Conservation (phyloP, 805 yeast species). For the Candida endomychidarum region DNA sequence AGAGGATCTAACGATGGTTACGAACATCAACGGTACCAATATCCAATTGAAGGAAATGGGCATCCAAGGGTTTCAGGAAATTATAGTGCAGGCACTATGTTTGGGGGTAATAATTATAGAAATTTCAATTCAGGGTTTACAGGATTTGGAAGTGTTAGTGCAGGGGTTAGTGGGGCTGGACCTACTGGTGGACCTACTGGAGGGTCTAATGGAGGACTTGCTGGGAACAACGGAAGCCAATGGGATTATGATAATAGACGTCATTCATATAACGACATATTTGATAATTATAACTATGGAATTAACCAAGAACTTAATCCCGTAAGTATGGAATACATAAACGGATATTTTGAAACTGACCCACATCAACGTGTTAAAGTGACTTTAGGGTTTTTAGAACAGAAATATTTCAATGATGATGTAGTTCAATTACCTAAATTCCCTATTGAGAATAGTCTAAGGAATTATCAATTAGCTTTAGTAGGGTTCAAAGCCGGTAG, state of each 20-base stretch:
- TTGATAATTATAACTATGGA: conserved; percentile 1
- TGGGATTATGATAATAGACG: conserved; percentile 12
- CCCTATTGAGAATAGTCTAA: conserved; percentile 37
- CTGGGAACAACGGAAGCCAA: too few species aligned
- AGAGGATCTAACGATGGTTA: conserved; percentile 5
- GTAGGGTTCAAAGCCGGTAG: conserved; percentile 81
- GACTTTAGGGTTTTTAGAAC: conserved; percentile 27
- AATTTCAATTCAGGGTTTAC: not conserved
- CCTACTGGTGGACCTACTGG: too few species aligned
- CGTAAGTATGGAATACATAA: conserved; percentile 20
- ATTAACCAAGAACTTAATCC: conserved; percentile 2
- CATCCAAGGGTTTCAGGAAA: not conserved
- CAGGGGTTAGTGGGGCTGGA: too few species aligned
- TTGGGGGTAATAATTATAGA: not conserved
- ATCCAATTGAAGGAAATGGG: too few species aligned
- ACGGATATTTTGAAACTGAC: conserved; percentile 38
- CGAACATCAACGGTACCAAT: too few species aligned
- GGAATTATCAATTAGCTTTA: conserved; percentile 47
- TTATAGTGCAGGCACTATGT: conserved; percentile 3
- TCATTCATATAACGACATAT: conserved; percentile 10
- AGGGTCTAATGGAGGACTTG: too few species aligned
- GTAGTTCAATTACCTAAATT: conserved; percentile 37
- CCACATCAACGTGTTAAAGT: conserved; percentile 40
- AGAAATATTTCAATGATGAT: conserved; percentile 30
- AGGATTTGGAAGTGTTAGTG: not conserved